A percentile compares a stretch with the other conserved stretches of the same genome.
phyloP scores from a whole-genome alignment of 2,329 filamentous ascomycete genomes.

The Alternaria conjuncta region DNA sequence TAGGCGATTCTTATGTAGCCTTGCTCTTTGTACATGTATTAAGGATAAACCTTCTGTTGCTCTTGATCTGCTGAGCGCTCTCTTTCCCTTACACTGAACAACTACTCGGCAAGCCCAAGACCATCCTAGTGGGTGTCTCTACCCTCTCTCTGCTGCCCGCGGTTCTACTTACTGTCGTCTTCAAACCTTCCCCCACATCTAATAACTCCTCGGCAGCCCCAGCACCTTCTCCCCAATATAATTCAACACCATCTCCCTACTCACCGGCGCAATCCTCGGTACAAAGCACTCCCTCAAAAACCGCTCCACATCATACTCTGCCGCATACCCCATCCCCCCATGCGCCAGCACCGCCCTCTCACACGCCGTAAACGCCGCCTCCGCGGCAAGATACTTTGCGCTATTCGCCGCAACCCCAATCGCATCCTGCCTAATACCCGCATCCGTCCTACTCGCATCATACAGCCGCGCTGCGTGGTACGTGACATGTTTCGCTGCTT shows the following conservation, averaged over 20 bases:
- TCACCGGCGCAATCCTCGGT: slow-evolving; percentile 65
- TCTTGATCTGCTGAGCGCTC: too few species aligned
- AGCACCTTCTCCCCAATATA: slow-evolving; percentile 73
- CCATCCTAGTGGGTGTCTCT: too few species aligned
- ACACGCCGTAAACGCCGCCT: slow-evolving; percentile 66
- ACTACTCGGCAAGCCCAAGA: too few species aligned
- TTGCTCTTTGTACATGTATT: neutral
- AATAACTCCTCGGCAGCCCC: slow-evolving; percentile 70
- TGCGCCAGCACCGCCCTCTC: slow-evolving; percentile 63
- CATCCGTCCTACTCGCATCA: slow-evolving; percentile 52
- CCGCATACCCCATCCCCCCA: slow-evolving; percentile 69
- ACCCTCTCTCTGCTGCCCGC: too few species aligned
- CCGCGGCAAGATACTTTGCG: slow-evolving; percentile 65
- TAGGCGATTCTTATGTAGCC: neutral
- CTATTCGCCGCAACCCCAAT: slow-evolving; percentile 63
- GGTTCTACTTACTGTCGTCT: too few species aligned
- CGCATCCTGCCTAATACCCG: slow-evolving; percentile 41
- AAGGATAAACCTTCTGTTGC: neutral
- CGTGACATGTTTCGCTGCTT: slow-evolving; percentile 66
- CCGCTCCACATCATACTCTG: slow-evolving; percentile 68
- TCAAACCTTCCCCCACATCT: too few species aligned
- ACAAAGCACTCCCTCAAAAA: slow-evolving; percentile 66
- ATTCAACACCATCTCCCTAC: slow-evolving; percentile 77
- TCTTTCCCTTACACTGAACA: too few species aligned
- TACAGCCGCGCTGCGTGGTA: slow-evolving; percentile 67